Base-by-base conservation (phyloP, 257 asterid genomes). In the Perilla frutescens region DNA sequence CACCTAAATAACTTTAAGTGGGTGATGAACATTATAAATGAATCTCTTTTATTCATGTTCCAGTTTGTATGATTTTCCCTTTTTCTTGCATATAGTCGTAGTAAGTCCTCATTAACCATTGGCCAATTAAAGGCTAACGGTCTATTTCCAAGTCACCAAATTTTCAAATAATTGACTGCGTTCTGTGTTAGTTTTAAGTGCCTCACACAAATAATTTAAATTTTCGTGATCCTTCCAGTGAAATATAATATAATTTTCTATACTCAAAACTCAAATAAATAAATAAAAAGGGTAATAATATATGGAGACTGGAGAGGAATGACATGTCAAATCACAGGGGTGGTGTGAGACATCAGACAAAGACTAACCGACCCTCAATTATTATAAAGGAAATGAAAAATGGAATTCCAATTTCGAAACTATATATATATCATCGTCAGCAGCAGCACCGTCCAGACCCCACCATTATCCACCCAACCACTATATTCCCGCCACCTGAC, bases 311-410 rank as follows among this genome's bases (percentile, higher is more conserved):
- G 32, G 59, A 14, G 32, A 12, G 4, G 12, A 71, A 40, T 5
- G 48, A 74, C 64, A 39, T 40, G 37, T 81, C 74, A 73, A 76
- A 78, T 81, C 82, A 80, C 15, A 71, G 4, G 53, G 40, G 5
- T 9, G 10, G 49, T 9, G 62, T 36, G 77, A 51, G 77, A 57
- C 79, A 37, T 67, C 81, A 71, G 20, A 61, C 14, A 10, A 56
- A 13, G 54, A 77, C 37, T 2, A 34, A 80, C 90, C 90, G 87
- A 72, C 90, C 87, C 70, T 68, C 8, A 65, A 70, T 71, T 63
- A 81, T 13, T 63, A 81, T 13, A 39, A 60, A 65, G 48, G 29
- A 48, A 10, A 45, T 7, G 8, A 45, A 55, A 41, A 20, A 20
- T 20, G 8, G 2, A 10, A 9, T 7, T 7, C 8, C 13, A 45